phyloP scores from a whole-genome alignment of 139 green algal genomes.

The Chlorella sp. region DNA sequence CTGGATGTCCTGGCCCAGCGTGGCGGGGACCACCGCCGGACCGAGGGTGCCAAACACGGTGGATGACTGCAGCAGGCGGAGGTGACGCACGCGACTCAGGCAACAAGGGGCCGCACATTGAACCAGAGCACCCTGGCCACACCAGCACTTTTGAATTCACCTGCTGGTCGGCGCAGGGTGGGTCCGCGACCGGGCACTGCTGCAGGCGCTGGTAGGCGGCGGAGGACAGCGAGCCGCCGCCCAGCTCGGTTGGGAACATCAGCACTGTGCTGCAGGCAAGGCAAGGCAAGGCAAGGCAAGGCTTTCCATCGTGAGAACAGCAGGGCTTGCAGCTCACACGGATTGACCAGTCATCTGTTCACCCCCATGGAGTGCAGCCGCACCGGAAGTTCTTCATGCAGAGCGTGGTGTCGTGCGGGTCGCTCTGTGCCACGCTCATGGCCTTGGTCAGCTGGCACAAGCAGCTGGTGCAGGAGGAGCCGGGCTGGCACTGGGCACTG shows the following conservation, averaged over 20 bases:
- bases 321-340: too few relatives aligned
- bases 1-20: neutral
- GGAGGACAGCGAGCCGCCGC: neutral
- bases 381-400: slow-evolving; percentile 19
- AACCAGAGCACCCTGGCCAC: too few relatives aligned
- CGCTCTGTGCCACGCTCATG: neutral
- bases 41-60: neutral
- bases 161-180: neutral
- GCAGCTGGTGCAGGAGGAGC: neutral
- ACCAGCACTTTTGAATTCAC: neutral
- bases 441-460: neutral
- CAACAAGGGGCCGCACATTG: too few relatives aligned
- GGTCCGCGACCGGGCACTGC: neutral
- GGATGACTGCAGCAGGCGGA: neutral
- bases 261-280: neutral
- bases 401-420: neutral
- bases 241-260: neutral
- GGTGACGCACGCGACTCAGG: neutral
- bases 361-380: neutral
- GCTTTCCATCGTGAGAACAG: neutral
- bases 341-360: neutral
- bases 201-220: slow-evolving; percentile 2
- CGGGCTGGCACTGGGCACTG: neutral
- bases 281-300: neutral
- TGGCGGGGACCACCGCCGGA: neutral